A percentile compares a stretch with the other conserved stretches of the same genome.
Conservation (phyloP, 2,329 filamentous ascomycete species). For the Neonectria punicea region DNA sequence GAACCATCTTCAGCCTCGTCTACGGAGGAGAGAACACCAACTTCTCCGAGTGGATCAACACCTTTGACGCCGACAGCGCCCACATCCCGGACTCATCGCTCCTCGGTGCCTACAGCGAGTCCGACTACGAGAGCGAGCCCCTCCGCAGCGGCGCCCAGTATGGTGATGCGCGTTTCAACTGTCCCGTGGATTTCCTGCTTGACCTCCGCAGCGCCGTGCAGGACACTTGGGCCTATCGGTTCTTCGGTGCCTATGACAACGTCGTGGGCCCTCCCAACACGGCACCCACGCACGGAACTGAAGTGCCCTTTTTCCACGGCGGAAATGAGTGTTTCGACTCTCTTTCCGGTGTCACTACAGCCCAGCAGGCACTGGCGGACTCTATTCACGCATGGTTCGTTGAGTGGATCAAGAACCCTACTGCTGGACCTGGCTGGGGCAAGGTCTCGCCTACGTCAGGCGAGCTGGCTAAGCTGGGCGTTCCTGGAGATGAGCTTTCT, state of each 20-base stretch:
- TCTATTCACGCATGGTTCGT: constrained; percentile 56
- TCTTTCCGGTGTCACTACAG: constrained; percentile 47
- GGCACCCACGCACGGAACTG: constrained; percentile 41
- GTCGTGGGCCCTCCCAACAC: constrained; percentile 46
- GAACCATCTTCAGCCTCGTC: constrained; percentile 50
- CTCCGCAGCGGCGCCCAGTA: constrained; percentile 55
- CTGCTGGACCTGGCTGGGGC: constrained; percentile 54
- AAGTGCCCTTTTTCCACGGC: constrained; percentile 58
- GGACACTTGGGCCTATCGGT: constrained; percentile 56
- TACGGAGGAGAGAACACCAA: constrained; percentile 46
- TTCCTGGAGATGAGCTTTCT: constrained; percentile 36
- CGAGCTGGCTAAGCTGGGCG: constrained; percentile 35
- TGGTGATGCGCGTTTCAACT: constrained; percentile 59
- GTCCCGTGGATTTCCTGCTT: constrained; percentile 51
- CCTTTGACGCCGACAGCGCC: constrained; percentile 37
- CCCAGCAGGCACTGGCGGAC: constrained; percentile 54
- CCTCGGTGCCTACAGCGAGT: constrained; percentile 32
- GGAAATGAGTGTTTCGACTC: constrained; percentile 55
- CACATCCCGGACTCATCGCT: constrained; percentile 32
- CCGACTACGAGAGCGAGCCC: constrained; percentile 50
- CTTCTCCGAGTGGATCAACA: constrained; percentile 41
- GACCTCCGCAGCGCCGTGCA: constrained; percentile 52
- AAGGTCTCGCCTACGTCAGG: constrained; percentile 36
- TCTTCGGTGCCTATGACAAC: constrained; percentile 55
- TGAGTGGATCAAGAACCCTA: constrained; percentile 56